phyloP scores from a whole-genome alignment of 2,329 filamentous ascomycete genomes.

The Paracoccidioides lutzii region DNA sequence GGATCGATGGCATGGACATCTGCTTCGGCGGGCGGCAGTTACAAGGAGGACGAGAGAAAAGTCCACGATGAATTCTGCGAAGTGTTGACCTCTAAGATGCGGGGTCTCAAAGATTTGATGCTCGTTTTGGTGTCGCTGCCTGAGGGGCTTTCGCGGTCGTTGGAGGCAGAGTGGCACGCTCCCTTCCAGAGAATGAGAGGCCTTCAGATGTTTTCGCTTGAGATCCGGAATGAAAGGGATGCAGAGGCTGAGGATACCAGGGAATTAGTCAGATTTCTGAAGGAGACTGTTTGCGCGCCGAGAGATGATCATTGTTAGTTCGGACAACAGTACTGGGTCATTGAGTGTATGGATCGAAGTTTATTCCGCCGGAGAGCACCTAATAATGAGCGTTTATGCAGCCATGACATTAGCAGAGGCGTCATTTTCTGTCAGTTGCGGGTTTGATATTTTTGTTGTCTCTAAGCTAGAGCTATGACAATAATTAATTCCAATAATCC shows the following conservation, averaged over 20 bases:
- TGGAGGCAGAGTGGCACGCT: background rate
- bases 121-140: background rate
- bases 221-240: background rate
- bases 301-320: background rate
- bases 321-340: background rate
- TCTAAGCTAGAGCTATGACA: too few species aligned
- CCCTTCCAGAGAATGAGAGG: background rate
- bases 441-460: too few species aligned
- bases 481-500: background rate
- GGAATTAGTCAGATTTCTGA: background rate
- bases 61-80: background rate
- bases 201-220: background rate
- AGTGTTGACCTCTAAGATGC: background rate
- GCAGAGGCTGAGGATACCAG: background rate
- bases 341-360: too few species aligned
- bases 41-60: background rate
- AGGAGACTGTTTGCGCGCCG: background rate
- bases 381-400: too few species aligned
- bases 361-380: too few species aligned
- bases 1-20: background rate
- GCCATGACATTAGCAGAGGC: background rate
- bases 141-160: background rate
- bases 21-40: background rate
- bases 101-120: background rate
- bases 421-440: background rate